Evolutionary conservation across 2,329 filamentous ascomycete species (phyloP).

Genomic region (Xylaria digitata): DNA sequence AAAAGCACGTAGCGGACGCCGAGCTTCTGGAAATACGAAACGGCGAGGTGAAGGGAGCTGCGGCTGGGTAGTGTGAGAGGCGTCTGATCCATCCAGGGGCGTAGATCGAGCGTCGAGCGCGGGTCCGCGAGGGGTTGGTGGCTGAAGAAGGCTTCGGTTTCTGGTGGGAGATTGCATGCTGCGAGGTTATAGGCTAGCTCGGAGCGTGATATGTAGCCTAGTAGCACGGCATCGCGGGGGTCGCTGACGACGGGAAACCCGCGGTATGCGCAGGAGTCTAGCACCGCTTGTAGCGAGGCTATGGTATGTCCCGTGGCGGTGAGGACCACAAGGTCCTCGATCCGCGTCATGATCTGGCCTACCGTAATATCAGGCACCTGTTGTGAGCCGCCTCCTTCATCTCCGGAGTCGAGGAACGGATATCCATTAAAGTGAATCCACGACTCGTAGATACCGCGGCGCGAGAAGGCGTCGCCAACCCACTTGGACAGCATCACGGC

Average conservation of each 20-base stretch:
- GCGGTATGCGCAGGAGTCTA: constrained; percentile 80
- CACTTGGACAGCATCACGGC: constrained; percentile 98
- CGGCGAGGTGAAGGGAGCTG: constrained; percentile 82
- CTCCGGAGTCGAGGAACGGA: constrained; percentile 92
- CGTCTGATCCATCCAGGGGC: constrained; percentile 99
- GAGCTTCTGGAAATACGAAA: constrained; percentile 93
- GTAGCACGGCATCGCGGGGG: constrained; percentile 77
- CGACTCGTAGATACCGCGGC: constrained; percentile 93
- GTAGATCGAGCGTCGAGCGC: constrained; percentile 81
- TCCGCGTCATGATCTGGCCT: constrained; percentile 89
- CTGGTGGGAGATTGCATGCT: constrained; percentile 70
- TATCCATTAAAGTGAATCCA: constrained; percentile 98
- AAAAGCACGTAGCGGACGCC: constrained; percentile 92
- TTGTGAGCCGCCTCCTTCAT: constrained; percentile 66
- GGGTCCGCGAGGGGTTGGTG: constrained; percentile 86
- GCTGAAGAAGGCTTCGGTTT: constrained; percentile 85
- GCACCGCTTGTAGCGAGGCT: constrained; percentile 74
- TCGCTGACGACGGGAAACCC: constrained; percentile 93
- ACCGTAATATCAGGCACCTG: constrained; percentile 82
- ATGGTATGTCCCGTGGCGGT: constrained; percentile 91
- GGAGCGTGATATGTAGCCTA: constrained; percentile 93
- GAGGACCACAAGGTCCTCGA: constrained; percentile 90
- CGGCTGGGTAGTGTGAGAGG: constrained; percentile 87
- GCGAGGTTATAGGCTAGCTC: constrained; percentile 87
- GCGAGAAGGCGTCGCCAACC: constrained; percentile 95